Evolutionary conservation across 371 early-diverging fungal genomes (phyloP).

Genomic region (Lichtheimia ramosa): DNA sequence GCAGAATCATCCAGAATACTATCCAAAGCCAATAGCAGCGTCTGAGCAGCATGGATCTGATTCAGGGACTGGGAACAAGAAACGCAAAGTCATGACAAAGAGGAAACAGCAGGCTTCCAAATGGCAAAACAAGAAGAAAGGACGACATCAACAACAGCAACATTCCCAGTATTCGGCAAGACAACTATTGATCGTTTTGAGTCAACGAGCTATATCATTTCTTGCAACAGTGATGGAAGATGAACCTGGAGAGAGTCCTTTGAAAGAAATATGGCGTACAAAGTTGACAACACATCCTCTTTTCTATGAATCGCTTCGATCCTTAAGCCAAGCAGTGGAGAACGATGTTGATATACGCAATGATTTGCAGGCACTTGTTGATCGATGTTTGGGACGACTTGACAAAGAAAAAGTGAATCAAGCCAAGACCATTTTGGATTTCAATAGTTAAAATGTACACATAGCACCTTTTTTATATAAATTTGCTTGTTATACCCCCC

Average conservation of each 20-base stretch:
- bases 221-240: not conserved
- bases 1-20: not conserved
- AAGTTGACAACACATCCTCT: conserved; percentile 14
- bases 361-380: not conserved
- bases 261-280: conserved; percentile 16
- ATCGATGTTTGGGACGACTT: too few relatives aligned
- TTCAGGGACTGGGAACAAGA: not conserved
- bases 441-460: too few relatives aligned
- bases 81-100: not conserved
- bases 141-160: not conserved
- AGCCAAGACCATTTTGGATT: not conserved
- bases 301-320: conserved; percentile 26
- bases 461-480: too few relatives aligned
- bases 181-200: not conserved
- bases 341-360: not conserved
- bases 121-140: not conserved
- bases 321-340: conserved; percentile 9
- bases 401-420: not conserved
- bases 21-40: not conserved
- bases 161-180: not conserved
- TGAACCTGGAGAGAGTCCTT: not conserved
- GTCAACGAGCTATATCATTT: not conserved
- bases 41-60: not conserved
- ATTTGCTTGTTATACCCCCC: too few relatives aligned
- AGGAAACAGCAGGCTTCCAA: not conserved